Conservation (phyloP, 495 filamentous ascomycete species). For the Xylaria castorea region DNA sequence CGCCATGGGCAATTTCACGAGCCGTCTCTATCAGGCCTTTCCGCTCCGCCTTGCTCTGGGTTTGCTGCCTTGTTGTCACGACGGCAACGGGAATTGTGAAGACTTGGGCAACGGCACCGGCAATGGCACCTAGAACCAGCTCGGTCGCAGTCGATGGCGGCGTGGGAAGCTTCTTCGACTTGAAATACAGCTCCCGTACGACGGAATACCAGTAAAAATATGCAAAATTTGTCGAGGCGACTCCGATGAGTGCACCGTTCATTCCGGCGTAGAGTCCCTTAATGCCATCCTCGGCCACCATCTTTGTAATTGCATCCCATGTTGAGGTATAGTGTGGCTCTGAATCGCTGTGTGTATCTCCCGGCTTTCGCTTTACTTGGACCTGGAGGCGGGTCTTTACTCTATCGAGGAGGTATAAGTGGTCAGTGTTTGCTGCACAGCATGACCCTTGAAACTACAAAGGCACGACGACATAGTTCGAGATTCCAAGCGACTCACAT, state of each 20-base stretch:
- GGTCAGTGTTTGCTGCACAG: constrained; percentile 19
- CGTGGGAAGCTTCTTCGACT: constrained; percentile 63
- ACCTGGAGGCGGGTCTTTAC: constrained; percentile 98
- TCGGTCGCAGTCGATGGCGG: constrained; percentile 85
- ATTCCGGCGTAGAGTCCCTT: constrained; percentile 89
- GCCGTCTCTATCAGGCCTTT: constrained; percentile 91
- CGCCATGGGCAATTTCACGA: constrained; percentile 83
- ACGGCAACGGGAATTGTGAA: constrained; percentile 97
- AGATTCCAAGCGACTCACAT: constrained; percentile 67
- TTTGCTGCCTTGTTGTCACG: constrained; percentile 94
- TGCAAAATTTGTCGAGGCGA: constrained; percentile 97
- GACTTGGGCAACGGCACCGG: constrained; percentile 90
- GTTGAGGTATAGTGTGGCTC: constrained; percentile 82
- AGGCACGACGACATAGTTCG: neutral
- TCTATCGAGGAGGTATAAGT: constrained; percentile 50
- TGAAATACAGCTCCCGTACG: constrained; percentile 82
- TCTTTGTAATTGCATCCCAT: constrained; percentile 86
- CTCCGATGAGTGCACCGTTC: constrained; percentile 82
- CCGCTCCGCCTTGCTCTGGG: constrained; percentile 78
- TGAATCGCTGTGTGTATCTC: constrained; percentile 48
- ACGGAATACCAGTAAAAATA: constrained; percentile 99
- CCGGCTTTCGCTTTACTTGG: constrained; percentile 76
- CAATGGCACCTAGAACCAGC: constrained; percentile 83
- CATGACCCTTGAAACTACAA: neutral
- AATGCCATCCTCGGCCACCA: constrained; percentile 81